Conservation (phyloP, 1,284 basidiomycete genomes). For the Sphagnurus paluster region DNA sequence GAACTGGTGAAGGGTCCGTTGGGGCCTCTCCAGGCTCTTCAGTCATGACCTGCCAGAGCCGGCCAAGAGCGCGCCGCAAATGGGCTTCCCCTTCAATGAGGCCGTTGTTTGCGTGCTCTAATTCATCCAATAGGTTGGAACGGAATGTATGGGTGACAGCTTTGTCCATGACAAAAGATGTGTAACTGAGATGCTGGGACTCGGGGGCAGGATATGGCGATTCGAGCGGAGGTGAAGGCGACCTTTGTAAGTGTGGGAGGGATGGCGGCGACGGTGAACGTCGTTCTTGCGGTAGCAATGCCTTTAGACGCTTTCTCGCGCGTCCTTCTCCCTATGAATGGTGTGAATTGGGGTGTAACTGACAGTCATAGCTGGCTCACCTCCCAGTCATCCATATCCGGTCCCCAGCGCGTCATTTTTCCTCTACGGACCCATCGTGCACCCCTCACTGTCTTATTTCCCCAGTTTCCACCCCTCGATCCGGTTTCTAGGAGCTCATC, state of each 20-base stretch:
- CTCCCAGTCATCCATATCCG: conserved; percentile 80
- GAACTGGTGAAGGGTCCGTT: conserved; percentile 43
- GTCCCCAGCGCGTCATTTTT: conserved; percentile 78
- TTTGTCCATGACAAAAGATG: conserved; percentile 83
- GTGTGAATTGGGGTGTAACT: conserved; percentile 13
- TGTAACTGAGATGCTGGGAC: conserved; percentile 66
- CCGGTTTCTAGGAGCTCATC: conserved; percentile 51
- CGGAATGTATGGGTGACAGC: conserved; percentile 81
- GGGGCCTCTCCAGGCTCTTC: conserved; percentile 53
- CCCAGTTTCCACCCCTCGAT: conserved; percentile 72
- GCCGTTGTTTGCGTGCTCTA: conserved; percentile 74
- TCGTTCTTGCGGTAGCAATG: conserved; percentile 56
- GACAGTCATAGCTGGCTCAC: conserved; percentile 38
- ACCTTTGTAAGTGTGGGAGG: conserved; percentile 55
- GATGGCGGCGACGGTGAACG: conserved; percentile 59
- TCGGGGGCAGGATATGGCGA: conserved; percentile 71
- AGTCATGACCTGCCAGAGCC: conserved; percentile 76
- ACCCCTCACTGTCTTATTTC: conserved; percentile 65
- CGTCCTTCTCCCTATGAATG: conserved; percentile 68
- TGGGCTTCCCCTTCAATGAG: conserved; percentile 77
- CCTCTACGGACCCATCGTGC: conserved; percentile 76
- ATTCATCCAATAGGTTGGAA: conserved; percentile 70
- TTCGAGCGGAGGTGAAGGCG: conserved; percentile 56
- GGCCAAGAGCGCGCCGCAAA: conserved; percentile 69
- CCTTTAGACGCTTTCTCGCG: conserved; percentile 73